Evolutionary conservation across 306 rosid species (phyloP), one percentile per base, ranked within the genome.

Genomic region (Benincasa hispida): DNA sequence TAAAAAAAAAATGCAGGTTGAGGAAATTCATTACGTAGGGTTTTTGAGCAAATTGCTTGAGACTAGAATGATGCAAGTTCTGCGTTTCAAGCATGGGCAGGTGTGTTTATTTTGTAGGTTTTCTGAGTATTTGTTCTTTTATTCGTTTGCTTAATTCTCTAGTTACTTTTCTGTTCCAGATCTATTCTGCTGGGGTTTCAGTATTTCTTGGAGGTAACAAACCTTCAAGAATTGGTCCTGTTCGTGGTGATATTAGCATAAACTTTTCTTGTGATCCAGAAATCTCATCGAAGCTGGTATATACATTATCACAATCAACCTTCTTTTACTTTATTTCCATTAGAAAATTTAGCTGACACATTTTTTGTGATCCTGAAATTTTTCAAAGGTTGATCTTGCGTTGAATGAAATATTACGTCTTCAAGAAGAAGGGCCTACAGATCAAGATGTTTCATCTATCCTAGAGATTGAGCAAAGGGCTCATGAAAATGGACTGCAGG

Each of bases 381-480:
- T 72, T 58, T 79, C 61, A 77, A 77, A 91, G 98, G 98, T 92
- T 59, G 94, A 91, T 81, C 85, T 94, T 83, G 90, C 98, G 83
- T 81, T 91, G 88, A 89, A 90, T 72, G 98, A 94, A 92, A 82
- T 91, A 84, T 78, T 89, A 79, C 87, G 79, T 79, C 98, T 94
- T 80, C 98, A 94, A 94, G 91, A 84, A 79, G 96, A 90, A 84
- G 98, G 98, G 51, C 97, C 97, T 72, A 84, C 89, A 8, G 89
- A 85, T 75, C 90, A 91, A 79, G 98, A 94, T 84, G 88, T 91
- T 83, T 85, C 86, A 63, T 84, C 96, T 34, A 70, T 90, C 80
- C 97, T 94, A 58, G 98, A 94, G 87, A 91, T 94, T 79, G 98
- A 94, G 85, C 97, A 91, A 82, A 82, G 98, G 82, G 95, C 97